Conservation (phyloP, 1,284 basidiomycete species). For the Fomitopsis betulina region DNA sequence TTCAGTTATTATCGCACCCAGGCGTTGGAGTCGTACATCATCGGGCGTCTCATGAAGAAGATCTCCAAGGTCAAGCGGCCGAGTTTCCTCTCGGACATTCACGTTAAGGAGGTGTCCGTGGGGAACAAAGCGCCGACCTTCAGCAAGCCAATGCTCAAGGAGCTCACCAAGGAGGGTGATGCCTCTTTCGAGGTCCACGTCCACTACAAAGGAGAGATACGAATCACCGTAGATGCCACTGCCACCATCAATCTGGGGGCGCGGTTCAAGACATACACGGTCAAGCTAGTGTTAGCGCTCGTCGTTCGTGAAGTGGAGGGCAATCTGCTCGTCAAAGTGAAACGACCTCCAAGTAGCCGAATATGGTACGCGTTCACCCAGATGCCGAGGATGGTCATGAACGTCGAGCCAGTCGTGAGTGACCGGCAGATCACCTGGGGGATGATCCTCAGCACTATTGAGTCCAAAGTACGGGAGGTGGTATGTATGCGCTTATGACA, state of each 20-base stretch:
- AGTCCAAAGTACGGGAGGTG: conserved; percentile 84
- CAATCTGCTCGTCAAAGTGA: conserved; percentile 86
- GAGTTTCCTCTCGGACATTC: conserved; percentile 79
- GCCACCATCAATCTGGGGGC: conserved; percentile 81
- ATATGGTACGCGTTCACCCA: conserved; percentile 99
- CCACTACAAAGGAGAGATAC: conserved; percentile 79
- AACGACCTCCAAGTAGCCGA: conserved; percentile 92
- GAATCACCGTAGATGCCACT: conserved; percentile 86
- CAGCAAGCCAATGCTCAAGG: conserved; percentile 96
- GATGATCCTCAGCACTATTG: conserved; percentile 88
- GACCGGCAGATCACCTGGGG: conserved; percentile 91
- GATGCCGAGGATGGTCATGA: conserved; percentile 84
- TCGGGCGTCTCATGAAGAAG: conserved; percentile 89
- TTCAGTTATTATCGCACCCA: conserved; percentile 88
- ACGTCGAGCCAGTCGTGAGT: conserved; percentile 91
- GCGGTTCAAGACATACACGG: conserved; percentile 85
- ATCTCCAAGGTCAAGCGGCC: conserved; percentile 88
- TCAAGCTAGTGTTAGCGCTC: conserved; percentile 85
- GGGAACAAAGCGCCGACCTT: conserved; percentile 81
- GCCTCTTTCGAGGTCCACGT: conserved; percentile 86
- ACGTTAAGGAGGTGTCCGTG: conserved; percentile 86
- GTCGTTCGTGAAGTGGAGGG: conserved; percentile 88
- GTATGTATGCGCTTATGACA: conserved; percentile 45
- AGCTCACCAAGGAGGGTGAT: conserved; percentile 89
- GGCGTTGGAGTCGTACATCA: conserved; percentile 79